phyloP scores from a whole-genome alignment of 208 protist genomes.

The Blechomonas ayalai region DNA sequence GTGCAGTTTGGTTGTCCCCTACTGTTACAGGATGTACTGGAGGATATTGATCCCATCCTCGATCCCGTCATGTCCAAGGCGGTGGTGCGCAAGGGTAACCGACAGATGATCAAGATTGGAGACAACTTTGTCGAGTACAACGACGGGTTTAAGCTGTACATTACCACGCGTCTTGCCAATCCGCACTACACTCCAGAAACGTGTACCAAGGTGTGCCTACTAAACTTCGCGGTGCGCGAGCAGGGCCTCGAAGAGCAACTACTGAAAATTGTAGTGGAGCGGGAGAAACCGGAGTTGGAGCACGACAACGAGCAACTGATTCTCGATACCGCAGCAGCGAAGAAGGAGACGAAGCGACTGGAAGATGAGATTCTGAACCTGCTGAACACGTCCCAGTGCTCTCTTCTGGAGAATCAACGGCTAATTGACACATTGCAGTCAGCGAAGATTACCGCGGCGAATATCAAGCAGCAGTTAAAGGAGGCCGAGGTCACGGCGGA shows the following conservation, averaged over 20 bases:
- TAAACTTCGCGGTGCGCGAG: constrained; percentile 98
- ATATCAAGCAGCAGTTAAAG: constrained; percentile 91
- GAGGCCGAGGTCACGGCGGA: constrained; percentile 91
- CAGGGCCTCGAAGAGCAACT: constrained; percentile 98
- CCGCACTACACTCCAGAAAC: constrained; percentile 98
- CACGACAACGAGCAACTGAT: constrained; percentile 97
- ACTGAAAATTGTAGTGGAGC: constrained; percentile 96
- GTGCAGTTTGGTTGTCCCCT: constrained; percentile 96
- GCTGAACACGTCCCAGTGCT: constrained; percentile 88
- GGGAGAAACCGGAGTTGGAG: constrained; percentile 97
- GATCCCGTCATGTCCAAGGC: constrained; percentile 94
- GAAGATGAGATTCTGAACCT: constrained; percentile 97
- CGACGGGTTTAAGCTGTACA: constrained; percentile 96
- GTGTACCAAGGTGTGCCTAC: constrained; percentile 94
- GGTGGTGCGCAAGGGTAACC: constrained; percentile 90
- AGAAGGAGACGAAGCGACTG: constrained; percentile 94
- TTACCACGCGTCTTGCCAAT: constrained; percentile 97
- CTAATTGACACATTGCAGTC: constrained; percentile 96
- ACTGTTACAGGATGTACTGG: constrained; percentile 95
- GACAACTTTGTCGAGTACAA: constrained; percentile 98
- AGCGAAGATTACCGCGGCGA: constrained; percentile 95
- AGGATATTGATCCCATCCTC: constrained; percentile 97
- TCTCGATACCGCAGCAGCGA: constrained; percentile 88
- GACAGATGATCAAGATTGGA: constrained; percentile 92
- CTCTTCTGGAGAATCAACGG: constrained; percentile 96